A percentile compares a stretch with the other conserved stretches of the same genome.
Evolutionary conservation across 2,329 filamentous ascomycete genomes (phyloP).

Genomic region (Botrytis porri): DNA sequence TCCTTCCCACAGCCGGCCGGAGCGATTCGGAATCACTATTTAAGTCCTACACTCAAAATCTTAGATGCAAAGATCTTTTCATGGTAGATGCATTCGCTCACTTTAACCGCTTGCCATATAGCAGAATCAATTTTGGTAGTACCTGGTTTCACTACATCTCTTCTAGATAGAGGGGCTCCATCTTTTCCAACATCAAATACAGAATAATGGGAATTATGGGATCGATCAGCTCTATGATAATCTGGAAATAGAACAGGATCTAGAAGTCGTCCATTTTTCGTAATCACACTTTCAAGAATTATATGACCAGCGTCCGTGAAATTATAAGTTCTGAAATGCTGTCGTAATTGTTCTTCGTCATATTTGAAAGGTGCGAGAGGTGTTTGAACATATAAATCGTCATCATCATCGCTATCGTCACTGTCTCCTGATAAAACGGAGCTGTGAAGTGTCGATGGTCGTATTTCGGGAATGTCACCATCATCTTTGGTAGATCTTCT

Average conservation of each 20-base stretch:
- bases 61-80: neutral
- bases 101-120: conserved; percentile 32
- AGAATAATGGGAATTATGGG: conserved; percentile 33
- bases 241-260: conserved; percentile 28
- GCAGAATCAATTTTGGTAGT: conserved; percentile 30
- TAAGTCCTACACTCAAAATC: conserved; percentile 26
- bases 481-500: conserved; percentile 9
- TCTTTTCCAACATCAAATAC: conserved; percentile 33
- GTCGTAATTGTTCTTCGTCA: conserved; percentile 44
- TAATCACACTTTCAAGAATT: conserved; percentile 40
- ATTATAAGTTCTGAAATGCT: conserved; percentile 44
- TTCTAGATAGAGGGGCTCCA: conserved; percentile 30
- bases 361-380: conserved; percentile 42
- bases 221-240: conserved; percentile 26
- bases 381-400: conserved; percentile 42
- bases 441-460: conserved; percentile 24
- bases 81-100: conserved; percentile 14
- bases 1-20: conserved; percentile 29
- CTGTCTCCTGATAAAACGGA: conserved; percentile 37
- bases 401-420: conserved; percentile 40
- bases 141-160: conserved; percentile 25
- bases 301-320: conserved; percentile 43
- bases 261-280: conserved; percentile 24
- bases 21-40: conserved; percentile 27
- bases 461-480: neutral